Evolutionary conservation across 1,139 yeast species (phyloP).

Genomic region (Barnettozyma hawaiiensis): DNA sequence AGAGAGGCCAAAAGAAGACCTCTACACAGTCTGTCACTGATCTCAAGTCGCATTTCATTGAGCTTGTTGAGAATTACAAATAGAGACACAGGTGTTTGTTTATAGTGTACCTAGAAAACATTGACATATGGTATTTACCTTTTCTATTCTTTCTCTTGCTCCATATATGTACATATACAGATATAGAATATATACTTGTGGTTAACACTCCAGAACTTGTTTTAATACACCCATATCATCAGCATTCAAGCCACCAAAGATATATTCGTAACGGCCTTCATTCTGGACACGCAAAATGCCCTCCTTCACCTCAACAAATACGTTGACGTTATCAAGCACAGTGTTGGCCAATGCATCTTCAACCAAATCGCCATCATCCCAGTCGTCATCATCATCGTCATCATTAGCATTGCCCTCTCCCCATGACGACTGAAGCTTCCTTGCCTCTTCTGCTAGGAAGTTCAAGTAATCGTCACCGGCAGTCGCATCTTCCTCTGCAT

Average conservation of each 20-base stretch:
- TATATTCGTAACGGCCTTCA: constrained; percentile 25
- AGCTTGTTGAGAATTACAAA: constrained; percentile 43
- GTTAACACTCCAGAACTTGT: constrained; percentile 22
- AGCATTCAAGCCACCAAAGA: constrained; percentile 29
- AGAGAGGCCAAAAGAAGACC: constrained; percentile 50
- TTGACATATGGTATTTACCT: too few relatives aligned
- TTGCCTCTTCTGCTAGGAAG: constrained; percentile 40
- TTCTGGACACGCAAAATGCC: constrained; percentile 28
- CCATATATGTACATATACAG: too few relatives aligned
- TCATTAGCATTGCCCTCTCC: constrained; percentile 25
- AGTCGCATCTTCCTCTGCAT: constrained; percentile 37
- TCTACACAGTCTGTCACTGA: constrained; percentile 41
- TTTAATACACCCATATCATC: constrained; percentile 32
- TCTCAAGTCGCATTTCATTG: constrained; percentile 43
- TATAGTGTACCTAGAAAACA: neutral
- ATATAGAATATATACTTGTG: neutral
- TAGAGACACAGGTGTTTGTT: too few relatives aligned
- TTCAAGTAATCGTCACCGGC: constrained; percentile 39
- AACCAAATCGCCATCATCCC: constrained; percentile 42
- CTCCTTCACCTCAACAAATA: constrained; percentile 48
- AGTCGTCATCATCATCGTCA: constrained; percentile 21
- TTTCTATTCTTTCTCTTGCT: too few relatives aligned
- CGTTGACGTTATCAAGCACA: constrained; percentile 68
- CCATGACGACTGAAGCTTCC: constrained; percentile 32
- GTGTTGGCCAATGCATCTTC: constrained; percentile 83